Base-by-base conservation (phyloP, 345 rosid genomes). In the thale cress (Arabidopsis thaliana) region DNA sequence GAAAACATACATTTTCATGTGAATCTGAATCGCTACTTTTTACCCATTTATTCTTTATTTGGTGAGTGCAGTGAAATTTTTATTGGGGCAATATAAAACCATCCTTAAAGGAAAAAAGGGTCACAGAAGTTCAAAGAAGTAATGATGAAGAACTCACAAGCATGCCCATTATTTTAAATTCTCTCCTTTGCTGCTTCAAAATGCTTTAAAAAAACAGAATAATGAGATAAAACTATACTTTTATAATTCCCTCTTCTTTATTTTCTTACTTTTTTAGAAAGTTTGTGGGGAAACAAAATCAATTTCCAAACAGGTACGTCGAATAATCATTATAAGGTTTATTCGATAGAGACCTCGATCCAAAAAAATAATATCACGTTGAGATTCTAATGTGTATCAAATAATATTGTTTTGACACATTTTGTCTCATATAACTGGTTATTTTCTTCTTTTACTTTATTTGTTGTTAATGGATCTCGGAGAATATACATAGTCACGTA, bases 221-320 rank as follows among this genome's bases (percentile, higher is more conserved):
- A 75, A 91, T 89, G 88, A 82, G 80, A 70, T 73, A 83, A 86
- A 72, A 69, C 82, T 49, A 30, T 68, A 58, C 73, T 78, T 78
- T 77, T 77, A 70, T 77, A 77, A 78, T 89, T 86, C 84, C 83
- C 69, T 60, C 76, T 67, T 82, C 83, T 55, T 67, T 78, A 42
- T 55, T 25, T 59, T 34, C 61, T 62, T 37, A 49, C 72, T 67
- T 65, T 72, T 48, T 38, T 1, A 9, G 52, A 70, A 77, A 63
- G 76, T 62, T 87, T 88, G 94, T 84, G 91, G 96, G 96, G 90
- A 37, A 84, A 74, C 94, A 89, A 87, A 88, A 93, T 91, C 95
- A 84, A 87, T 88, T 83, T 84, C 88, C 88, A 80, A 89, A 85
- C 90, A 86, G 89, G 83, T 85, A 76, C 75, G 69, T 75, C 9